A percentile compares a stretch with the other conserved stretches of the same genome.
phyloP scores from a whole-genome alignment of 2,329 filamentous ascomycete genomes.

The Botryotinia convoluta region DNA sequence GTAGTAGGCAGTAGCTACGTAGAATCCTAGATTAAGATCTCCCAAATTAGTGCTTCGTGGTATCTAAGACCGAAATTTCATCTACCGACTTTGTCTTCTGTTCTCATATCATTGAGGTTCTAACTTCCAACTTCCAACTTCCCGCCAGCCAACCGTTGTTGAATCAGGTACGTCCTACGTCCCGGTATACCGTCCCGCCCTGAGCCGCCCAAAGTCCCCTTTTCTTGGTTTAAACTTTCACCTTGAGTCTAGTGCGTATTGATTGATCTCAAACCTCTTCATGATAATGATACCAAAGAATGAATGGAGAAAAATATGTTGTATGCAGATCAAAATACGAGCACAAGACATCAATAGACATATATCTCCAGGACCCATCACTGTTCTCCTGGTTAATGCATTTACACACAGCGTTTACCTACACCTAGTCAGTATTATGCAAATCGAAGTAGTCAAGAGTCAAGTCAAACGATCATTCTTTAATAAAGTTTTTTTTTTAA shows the following conservation, averaged over 20 bases:
- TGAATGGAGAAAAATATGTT: neutral
- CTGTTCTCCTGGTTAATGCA: neutral
- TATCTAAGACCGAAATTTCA: neutral
- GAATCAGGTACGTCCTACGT: neutral
- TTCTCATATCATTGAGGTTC: neutral
- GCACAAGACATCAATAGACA: neutral
- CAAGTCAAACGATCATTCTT: neutral
- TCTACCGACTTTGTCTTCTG: neutral
- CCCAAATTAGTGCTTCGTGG: neutral
- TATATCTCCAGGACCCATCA: neutral
- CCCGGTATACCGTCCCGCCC: neutral
- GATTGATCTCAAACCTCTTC: neutral
- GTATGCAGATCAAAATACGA: neutral
- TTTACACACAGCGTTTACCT: neutral
- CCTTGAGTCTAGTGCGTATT: neutral
- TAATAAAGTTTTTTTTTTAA: neutral
- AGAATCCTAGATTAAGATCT: neutral
- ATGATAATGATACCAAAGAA: neutral
- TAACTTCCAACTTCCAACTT: neutral
- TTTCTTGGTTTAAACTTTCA: neutral
- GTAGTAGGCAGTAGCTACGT: no score
- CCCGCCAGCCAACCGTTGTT: neutral
- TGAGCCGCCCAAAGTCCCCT: neutral
- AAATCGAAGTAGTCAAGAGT: neutral
- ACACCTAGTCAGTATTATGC: neutral